Percentiles rank a stretch among this genome's conserved stretches.
Conservation (phyloP, 2,329 filamentous ascomycete genomes). For the Colletotrichum sp. region DNA sequence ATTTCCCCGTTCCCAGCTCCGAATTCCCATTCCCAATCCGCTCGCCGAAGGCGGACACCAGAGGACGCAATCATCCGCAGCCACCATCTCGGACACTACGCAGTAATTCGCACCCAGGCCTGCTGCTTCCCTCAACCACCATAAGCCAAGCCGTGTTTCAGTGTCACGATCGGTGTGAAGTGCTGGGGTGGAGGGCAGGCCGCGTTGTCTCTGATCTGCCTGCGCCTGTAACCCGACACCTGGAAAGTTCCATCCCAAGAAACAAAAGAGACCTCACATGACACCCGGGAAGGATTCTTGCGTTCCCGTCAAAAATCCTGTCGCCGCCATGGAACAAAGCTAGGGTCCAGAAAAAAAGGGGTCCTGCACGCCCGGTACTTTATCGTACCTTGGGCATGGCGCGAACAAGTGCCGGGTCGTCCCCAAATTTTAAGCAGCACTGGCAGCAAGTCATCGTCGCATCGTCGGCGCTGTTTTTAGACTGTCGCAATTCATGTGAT, state of each 20-base stretch:
- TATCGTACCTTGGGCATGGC: not conserved
- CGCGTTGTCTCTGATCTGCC: not conserved
- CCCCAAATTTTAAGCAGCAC: slow-evolving; percentile 14
- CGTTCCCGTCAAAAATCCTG: not conserved
- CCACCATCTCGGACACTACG: not conserved
- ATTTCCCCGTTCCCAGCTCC: not conserved
- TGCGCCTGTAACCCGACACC: not conserved
- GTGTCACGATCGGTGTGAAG: not conserved
- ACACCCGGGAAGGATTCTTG: not conserved
- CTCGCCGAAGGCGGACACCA: not conserved
- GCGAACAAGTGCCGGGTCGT: not conserved
- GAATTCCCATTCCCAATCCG: not conserved
- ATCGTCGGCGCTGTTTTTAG: not conserved
- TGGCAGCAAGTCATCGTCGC: not conserved
- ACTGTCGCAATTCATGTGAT: not conserved
- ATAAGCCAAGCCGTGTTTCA: not conserved
- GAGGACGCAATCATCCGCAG: not conserved
- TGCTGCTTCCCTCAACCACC: not conserved
- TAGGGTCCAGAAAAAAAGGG: not conserved
- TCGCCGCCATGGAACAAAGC: not conserved
- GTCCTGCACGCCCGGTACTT: not conserved
- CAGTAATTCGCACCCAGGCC: not conserved
- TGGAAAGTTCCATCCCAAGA: not conserved
- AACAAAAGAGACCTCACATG: not conserved
- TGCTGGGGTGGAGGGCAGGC: not conserved